phyloP scores from a whole-genome alignment of 148 eudicot genomes.

The Vaccinium vitisidaea region DNA sequence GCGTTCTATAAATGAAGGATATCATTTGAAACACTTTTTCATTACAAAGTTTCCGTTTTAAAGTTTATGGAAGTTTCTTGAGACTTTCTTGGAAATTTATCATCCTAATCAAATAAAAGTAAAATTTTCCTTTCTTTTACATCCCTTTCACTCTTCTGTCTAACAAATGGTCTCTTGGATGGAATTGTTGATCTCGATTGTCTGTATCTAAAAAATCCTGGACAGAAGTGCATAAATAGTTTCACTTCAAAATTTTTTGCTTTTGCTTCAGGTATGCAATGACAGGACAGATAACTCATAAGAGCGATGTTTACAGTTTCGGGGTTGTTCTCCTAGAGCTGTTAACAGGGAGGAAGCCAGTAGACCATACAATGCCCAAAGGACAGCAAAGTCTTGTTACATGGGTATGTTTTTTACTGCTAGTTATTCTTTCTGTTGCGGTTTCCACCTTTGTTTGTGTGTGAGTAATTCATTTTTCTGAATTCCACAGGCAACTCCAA shows the following conservation, averaged over 20 bases:
- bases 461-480: neutral
- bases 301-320: conserved; percentile 94
- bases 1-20: neutral
- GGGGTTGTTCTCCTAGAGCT: conserved; percentile 96
- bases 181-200: neutral
- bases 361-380: conserved; percentile 96
- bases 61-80: neutral
- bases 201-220: neutral
- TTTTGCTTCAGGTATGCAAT: conserved; percentile 70
- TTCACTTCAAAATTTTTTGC: neutral
- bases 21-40: neutral
- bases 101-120: too few species aligned
- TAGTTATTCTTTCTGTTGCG: neutral
- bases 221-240: neutral
- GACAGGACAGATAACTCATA: conserved; percentile 97
- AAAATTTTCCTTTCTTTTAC: neutral
- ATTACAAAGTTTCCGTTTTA: neutral
- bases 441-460: neutral
- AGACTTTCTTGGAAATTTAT: too few species aligned
- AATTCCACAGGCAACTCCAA: conserved; percentile 77
- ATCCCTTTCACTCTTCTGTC: neutral
- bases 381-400: conserved; percentile 96
- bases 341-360: conserved; percentile 93
- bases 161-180: neutral
- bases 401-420: conserved; percentile 49